Conservation (phyloP, 176 grass and related monocot genomes). For the Elaeis guineensis region DNA sequence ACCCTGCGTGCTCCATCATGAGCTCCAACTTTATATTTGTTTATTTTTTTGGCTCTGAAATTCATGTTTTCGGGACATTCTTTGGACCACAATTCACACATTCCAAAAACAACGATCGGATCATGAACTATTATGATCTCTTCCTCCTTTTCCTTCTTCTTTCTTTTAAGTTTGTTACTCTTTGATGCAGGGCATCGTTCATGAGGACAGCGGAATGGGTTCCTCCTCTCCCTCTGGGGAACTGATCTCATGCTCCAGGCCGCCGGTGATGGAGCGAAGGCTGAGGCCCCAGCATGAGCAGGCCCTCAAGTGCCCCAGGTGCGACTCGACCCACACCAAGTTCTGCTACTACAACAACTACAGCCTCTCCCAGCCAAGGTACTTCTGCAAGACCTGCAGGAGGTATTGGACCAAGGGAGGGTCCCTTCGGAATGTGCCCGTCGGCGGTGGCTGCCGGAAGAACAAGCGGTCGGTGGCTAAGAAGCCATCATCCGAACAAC, state of each 20-base stretch:
- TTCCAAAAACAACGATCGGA: slow-evolving; percentile 14
- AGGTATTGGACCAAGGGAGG: slow-evolving; percentile 97
- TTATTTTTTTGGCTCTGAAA: not conserved
- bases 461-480: slow-evolving; percentile 66
- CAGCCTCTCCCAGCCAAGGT: slow-evolving; percentile 87
- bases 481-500: slow-evolving; percentile 24
- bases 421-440: slow-evolving; percentile 81
- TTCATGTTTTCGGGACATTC: slow-evolving; percentile 7
- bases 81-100: slow-evolving; percentile 18
- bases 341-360: slow-evolving; percentile 99
- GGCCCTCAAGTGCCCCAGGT: slow-evolving; percentile 86
- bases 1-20: too few relatives aligned
- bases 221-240: slow-evolving; percentile 63
- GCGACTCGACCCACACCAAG: slow-evolving; percentile 86
- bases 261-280: slow-evolving; percentile 37
- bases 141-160: too few relatives aligned
- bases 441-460: slow-evolving; percentile 86
- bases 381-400: slow-evolving; percentile 97
- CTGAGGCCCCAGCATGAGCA: slow-evolving; percentile 76
- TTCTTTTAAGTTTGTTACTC: not conserved
- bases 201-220: slow-evolving; percentile 48
- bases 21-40: too few relatives aligned
- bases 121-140: slow-evolving; percentile 21
- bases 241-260: slow-evolving; percentile 48
- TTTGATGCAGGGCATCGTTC: slow-evolving; percentile 58